These are phyloP conservation scores for Mortierella sp. DNA, from an alignment of 371 early-diverging fungal species.

Conservation along the genomic window DNA sequence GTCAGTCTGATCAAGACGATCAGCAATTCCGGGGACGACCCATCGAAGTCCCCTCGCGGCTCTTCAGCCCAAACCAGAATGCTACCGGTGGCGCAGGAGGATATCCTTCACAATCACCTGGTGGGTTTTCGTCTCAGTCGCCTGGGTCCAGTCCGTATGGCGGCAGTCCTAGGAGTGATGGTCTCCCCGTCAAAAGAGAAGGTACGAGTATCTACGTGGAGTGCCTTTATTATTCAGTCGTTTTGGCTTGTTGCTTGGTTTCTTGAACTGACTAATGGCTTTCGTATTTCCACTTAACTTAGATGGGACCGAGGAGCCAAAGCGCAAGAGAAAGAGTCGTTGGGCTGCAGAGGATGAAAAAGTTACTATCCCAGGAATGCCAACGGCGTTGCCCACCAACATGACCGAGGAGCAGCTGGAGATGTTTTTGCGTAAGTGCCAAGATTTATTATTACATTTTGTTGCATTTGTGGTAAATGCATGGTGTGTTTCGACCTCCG, in stretches of 20 bases:
- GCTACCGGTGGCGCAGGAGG: background rate
- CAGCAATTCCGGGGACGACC: slow-evolving; percentile 42
- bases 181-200: background rate
- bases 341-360: slow-evolving; percentile 89
- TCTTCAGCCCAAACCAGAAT: slow-evolving; percentile 21
- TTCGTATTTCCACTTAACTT: background rate
- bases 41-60: slow-evolving; percentile 53
- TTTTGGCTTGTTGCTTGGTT: background rate
- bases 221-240: background rate
- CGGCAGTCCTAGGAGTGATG: slow-evolving; percentile 9
- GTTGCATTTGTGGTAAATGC: background rate
- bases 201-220: background rate
- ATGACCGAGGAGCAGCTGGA: slow-evolving; percentile 87
- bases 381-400: slow-evolving; percentile 85
- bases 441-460: background rate
- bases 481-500: background rate
- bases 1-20: slow-evolving; percentile 21
- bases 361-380: slow-evolving; percentile 82
- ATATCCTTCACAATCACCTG: background rate
- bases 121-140: slow-evolving; percentile 11
- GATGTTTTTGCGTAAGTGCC: slow-evolving; percentile 79
- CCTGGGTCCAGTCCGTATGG: slow-evolving; percentile 5
- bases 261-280: background rate
- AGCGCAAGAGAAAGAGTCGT: slow-evolving; percentile 78
- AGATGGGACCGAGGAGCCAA: slow-evolving; percentile 60